A percentile compares a stretch with the other conserved stretches of the same genome.
Evolutionary conservation across 495 filamentous ascomycete species (phyloP).

Genomic region (Penicillium chermesinum): DNA sequence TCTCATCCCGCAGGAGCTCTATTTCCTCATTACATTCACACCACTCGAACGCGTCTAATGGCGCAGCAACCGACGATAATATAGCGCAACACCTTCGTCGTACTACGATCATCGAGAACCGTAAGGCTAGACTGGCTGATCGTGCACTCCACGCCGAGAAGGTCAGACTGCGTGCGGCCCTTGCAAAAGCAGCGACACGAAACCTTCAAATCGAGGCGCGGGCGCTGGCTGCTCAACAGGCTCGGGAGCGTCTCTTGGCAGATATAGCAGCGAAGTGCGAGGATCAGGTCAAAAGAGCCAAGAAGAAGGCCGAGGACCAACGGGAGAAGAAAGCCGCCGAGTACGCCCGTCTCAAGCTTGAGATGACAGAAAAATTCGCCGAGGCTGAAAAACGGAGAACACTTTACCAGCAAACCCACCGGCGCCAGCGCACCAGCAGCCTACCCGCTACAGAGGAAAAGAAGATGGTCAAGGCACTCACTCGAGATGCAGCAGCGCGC

Average conservation of each 20-base stretch:
- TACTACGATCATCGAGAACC: conserved; percentile 84
- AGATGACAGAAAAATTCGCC: conserved; percentile 85
- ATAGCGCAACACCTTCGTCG: conserved; percentile 87
- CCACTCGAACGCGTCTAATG: conserved; percentile 57
- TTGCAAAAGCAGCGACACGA: conserved; percentile 70
- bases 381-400: conserved; percentile 72
- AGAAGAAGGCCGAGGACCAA: conserved; percentile 86
- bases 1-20: conserved; percentile 84
- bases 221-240: conserved; percentile 83
- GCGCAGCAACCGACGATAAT: conserved; percentile 69
- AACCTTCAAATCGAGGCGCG: conserved; percentile 67
- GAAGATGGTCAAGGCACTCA: conserved; percentile 45
- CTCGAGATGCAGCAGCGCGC: conserved; percentile 60
- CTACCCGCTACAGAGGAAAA: conserved; percentile 55
- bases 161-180: conserved; percentile 84
- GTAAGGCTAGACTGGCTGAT: conserved; percentile 89
- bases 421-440: conserved; percentile 60
- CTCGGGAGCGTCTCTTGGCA: conserved; percentile 84
- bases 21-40: conserved; percentile 82
- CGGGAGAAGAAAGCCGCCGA: conserved; percentile 88
- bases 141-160: conserved; percentile 93
- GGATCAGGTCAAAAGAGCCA: conserved; percentile 90
- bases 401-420: conserved; percentile 50
- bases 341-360: conserved; percentile 62
- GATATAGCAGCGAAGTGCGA: conserved; percentile 93